These are phyloP conservation scores for Cymbidium sinense DNA, from an alignment of 106 monocot species.

Conservation along the genomic window DNA sequence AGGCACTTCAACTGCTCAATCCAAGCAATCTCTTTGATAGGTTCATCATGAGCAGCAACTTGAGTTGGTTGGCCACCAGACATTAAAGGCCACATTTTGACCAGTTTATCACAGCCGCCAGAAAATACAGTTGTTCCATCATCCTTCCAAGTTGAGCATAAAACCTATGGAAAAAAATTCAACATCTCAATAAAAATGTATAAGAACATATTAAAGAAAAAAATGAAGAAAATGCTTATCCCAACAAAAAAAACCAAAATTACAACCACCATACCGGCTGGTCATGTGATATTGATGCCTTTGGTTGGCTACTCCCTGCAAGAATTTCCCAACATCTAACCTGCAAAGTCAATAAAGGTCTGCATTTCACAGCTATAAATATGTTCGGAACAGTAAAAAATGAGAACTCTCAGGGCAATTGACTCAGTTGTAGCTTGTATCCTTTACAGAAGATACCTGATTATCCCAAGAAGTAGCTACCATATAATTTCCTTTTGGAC, in stretches of 20 bases:
- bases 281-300: conserved; percentile 84
- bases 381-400: background rate
- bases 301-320: conserved; percentile 61
- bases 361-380: background rate
- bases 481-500: conserved; percentile 84
- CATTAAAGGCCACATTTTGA: conserved; percentile 95
- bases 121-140: conserved; percentile 90
- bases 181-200: background rate
- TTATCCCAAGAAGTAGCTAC: conserved; percentile 99
- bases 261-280: conserved; percentile 56
- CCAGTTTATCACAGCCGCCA: conserved; percentile 91
- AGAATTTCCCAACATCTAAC: conserved; percentile 95
- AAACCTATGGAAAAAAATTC: conserved; percentile 41
- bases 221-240: background rate
- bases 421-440: background rate
- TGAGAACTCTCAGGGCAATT: background rate
- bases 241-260: background rate
- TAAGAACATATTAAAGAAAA: background rate
- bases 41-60: conserved; percentile 89
- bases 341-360: conserved; percentile 15
- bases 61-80: conserved; percentile 82
- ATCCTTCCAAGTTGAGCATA: conserved; percentile 98
- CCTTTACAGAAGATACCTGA: conserved; percentile 37
- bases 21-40: conserved; percentile 85
- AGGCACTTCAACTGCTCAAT: conserved; percentile 80